Evolutionary conservation across 2,329 filamentous ascomycete genomes (phyloP).

Genomic region (Apiospora marii): DNA sequence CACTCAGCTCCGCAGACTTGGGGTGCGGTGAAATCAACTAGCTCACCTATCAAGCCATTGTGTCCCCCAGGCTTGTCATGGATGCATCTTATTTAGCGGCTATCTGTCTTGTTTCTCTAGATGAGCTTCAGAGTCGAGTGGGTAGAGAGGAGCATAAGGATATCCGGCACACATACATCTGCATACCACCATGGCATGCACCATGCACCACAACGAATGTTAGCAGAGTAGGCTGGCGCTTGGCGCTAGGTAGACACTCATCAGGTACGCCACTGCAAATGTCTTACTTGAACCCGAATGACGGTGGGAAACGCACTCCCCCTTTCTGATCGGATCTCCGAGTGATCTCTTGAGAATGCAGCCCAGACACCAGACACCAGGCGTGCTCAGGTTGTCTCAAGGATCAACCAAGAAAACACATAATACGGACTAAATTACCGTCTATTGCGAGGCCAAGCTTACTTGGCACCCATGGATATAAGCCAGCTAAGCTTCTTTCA

Average conservation of each 20-base stretch:
- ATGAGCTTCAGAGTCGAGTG: not conserved
- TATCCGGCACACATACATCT: not conserved
- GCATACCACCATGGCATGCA: not conserved
- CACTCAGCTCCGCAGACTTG: not conserved
- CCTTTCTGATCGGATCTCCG: constrained; percentile 10
- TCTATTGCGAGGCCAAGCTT: constrained; percentile 1
- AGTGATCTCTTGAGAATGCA: not conserved
- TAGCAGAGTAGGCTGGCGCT: constrained; percentile 3
- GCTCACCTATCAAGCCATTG: not conserved
- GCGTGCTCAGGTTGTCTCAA: not conserved
- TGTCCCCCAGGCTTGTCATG: not conserved
- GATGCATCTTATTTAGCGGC: not conserved
- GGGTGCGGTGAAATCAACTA: not conserved
- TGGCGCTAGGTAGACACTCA: constrained; percentile 5
- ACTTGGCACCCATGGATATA: constrained; percentile 4
- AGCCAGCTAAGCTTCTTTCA: not conserved
- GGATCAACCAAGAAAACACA: not conserved
- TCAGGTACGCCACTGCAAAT: not conserved
- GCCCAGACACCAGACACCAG: not conserved
- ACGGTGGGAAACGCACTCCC: not conserved
- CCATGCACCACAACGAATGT: not conserved
- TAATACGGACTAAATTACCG: not conserved
- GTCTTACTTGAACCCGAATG: not conserved
- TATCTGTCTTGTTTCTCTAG: not conserved
- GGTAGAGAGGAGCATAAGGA: not conserved